These are phyloP conservation scores for Pleomassaria siparia DNA, from an alignment of 2,329 filamentous ascomycete species.

Conservation along the genomic window DNA sequence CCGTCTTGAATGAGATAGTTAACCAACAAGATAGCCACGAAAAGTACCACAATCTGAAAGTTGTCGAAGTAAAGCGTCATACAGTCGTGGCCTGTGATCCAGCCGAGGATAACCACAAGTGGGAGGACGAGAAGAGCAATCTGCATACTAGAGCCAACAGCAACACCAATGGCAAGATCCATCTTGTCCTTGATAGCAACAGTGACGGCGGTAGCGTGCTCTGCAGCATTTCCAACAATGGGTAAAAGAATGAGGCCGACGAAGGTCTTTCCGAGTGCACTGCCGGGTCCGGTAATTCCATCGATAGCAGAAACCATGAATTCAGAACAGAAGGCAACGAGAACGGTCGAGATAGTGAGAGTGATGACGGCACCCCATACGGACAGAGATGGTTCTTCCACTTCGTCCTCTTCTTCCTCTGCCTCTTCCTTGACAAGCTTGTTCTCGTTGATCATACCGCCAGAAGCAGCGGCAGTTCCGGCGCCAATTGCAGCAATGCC, in stretches of 20 bases:
- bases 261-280: constrained; percentile 58
- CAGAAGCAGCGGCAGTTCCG: constrained; percentile 52
- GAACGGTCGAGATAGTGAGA: constrained; percentile 70
- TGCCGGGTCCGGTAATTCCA: constrained; percentile 51
- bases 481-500: constrained; percentile 57
- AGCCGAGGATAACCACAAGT: constrained; percentile 62
- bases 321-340: constrained; percentile 77
- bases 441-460: constrained; percentile 53
- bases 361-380: constrained; percentile 72
- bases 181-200: constrained; percentile 68
- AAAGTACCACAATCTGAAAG: constrained; percentile 75
- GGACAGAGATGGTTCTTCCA: constrained; percentile 74
- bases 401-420: constrained; percentile 61
- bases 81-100: constrained; percentile 59
- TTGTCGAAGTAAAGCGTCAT: constrained; percentile 83
- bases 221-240: constrained; percentile 67
- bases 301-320: constrained; percentile 65
- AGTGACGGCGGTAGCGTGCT: constrained; percentile 65
- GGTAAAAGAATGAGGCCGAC: constrained; percentile 65
- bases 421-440: constrained; percentile 46
- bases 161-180: constrained; percentile 67
- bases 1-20: constrained; percentile 66
- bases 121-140: constrained; percentile 65
- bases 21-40: constrained; percentile 58
- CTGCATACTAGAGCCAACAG: constrained; percentile 66